phyloP scores from a whole-genome alignment of 2,329 filamentous ascomycete species.

The Aspergillus clavatus region DNA sequence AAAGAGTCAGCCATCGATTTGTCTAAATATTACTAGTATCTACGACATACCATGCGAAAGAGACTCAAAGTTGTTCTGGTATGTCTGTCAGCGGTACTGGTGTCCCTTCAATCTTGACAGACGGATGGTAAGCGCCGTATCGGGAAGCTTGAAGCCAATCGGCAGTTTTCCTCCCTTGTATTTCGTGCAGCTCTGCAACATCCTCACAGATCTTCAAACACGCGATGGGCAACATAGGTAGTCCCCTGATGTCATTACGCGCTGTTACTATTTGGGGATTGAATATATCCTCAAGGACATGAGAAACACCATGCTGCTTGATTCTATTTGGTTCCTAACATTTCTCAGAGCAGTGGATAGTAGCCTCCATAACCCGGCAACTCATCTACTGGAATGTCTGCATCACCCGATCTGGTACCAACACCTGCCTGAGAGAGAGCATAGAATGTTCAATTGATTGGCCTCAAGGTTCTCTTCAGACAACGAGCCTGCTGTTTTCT shows the following conservation, averaged over 20 bases:
- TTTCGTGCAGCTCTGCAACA: constrained; percentile 11
- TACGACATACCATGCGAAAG: too few relatives aligned
- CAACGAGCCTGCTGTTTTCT: constrained; percentile 3
- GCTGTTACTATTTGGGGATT: constrained; percentile 17
- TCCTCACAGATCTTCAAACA: background rate
- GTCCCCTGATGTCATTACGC: constrained; percentile 8
- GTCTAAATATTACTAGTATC: too few relatives aligned
- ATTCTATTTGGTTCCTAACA: constrained; percentile 3
- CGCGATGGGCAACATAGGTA: background rate
- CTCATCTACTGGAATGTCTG: constrained; percentile 3
- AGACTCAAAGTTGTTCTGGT: background rate
- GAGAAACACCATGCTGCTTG: constrained; percentile 8
- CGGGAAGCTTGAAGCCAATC: constrained; percentile 4
- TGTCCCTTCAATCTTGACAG: background rate
- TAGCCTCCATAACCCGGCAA: background rate
- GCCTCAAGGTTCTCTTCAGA: constrained; percentile 5
- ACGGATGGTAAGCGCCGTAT: constrained; percentile 6
- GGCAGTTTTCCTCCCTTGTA: background rate
- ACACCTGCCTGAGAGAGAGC: constrained; percentile 1
- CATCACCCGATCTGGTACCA: constrained; percentile 6
- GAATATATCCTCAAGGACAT: background rate
- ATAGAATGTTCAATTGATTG: constrained; percentile 11
- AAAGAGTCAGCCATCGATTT: too few relatives aligned
- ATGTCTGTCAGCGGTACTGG: background rate
- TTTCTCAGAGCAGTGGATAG: constrained; percentile 3